phyloP scores from a whole-genome alignment of 495 filamentous ascomycete genomes.

The Aspergillus affinis region DNA sequence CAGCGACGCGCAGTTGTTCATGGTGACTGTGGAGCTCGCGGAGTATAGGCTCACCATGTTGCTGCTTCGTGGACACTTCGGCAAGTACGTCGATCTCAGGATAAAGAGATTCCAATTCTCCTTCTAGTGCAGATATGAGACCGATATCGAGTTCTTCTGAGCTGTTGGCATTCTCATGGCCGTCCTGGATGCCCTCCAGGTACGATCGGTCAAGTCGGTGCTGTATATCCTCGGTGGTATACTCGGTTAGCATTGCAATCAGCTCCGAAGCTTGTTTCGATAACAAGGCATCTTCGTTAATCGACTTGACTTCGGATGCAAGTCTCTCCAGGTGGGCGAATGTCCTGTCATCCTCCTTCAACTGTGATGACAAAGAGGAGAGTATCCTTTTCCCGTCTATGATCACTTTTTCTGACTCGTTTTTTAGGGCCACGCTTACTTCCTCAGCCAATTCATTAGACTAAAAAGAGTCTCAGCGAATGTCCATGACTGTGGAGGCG shows the following conservation, averaged over 20 bases:
- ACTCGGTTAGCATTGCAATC: slow-evolving; percentile 30
- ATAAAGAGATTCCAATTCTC: slow-evolving; percentile 62
- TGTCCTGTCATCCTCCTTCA: slow-evolving; percentile 42
- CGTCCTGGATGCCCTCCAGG: slow-evolving; percentile 30
- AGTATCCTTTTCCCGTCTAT: slow-evolving; percentile 39
- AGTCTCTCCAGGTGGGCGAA: slow-evolving; percentile 32
- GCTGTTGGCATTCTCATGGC: not conserved
- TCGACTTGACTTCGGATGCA: slow-evolving; percentile 28
- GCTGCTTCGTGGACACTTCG: slow-evolving; percentile 61
- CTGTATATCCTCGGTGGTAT: slow-evolving; percentile 40
- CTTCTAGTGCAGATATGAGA: slow-evolving; percentile 43
- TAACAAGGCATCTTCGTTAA: slow-evolving; percentile 29
- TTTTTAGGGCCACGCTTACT: slow-evolving; percentile 31
- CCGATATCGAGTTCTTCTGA: slow-evolving; percentile 12
- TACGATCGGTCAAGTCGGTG: slow-evolving; percentile 47
- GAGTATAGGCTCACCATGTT: slow-evolving; percentile 58
- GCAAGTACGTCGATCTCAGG: slow-evolving; percentile 62
- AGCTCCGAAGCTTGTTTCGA: slow-evolving; percentile 31
- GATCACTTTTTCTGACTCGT: slow-evolving; percentile 32
- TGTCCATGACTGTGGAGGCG: not conserved
- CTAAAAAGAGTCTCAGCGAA: slow-evolving; percentile 30
- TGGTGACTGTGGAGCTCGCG: slow-evolving; percentile 37
- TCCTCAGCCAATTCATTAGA: slow-evolving; percentile 34
- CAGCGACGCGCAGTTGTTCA: slow-evolving; percentile 29
- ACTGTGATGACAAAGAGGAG: slow-evolving; percentile 29